Base-by-base conservation (phyloP, 2,329 filamentous ascomycete species). In the Hymenoscyphus fructigenus region DNA sequence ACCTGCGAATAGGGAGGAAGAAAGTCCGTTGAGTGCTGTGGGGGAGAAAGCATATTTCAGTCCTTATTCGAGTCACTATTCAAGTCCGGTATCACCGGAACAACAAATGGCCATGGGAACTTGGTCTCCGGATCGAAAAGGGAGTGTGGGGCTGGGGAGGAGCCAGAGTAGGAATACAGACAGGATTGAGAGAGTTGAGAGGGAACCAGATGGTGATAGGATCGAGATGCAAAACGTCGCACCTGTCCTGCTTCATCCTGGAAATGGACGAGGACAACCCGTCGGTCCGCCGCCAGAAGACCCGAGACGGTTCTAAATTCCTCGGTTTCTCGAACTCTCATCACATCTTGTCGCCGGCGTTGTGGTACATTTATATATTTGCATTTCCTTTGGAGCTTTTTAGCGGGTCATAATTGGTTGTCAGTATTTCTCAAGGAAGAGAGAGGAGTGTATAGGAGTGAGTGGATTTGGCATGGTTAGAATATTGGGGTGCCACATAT, bases 41-140 rank as follows among this genome's bases (percentile, higher is more conserved):
- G 67, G 66, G 3, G 73, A 74, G 60, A 71, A 73, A 26, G 80
- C 78, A 6, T 85, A 87, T 75, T 82, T 86, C 68, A 87, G 84
- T 3, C 86, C 86, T 0, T 88, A 88, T 71, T 80, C 79, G 23
- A 86, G 84, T 50, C 83, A 86, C 65, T 88, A 82, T 75, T 85
- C 79, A 74, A 87, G 84, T 70, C 86, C 86, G 0, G 79, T 85
- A 5, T 69, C 62, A 2, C 72, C 71, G 17, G 63, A 53, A 6
- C 65, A 69, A 57, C 59, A 65, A 56, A 62, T 61, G 14, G 63
- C 64, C 15, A 28, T 32, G 9, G 55, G 23, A 1, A 61, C 60
- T 56, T 68, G 62, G 67, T 64, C 60, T 23, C 26, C 57, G 10
- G 69, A 71, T 60, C 60, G 67, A 41, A 72, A 72, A 55, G 66